Evolutionary conservation across 2,329 filamentous ascomycete genomes (phyloP).

Genomic region (Paraphaeosphaeria sporulosa): DNA sequence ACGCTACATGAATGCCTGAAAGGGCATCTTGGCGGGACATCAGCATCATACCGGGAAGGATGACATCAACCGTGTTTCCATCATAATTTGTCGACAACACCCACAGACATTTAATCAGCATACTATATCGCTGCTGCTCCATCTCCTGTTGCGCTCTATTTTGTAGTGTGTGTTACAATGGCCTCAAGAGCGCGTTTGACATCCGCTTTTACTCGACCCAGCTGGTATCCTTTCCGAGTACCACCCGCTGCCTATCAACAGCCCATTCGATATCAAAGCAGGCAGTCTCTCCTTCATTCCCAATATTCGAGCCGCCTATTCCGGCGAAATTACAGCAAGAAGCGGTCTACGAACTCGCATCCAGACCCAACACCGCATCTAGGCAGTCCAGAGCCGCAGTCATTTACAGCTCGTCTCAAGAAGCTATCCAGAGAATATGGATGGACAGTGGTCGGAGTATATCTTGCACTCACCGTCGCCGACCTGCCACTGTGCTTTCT

Average conservation of each 20-base stretch:
- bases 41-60: neutral
- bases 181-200: neutral
- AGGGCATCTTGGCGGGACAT: neutral
- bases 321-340: slow-evolving; percentile 5
- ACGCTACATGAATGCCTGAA: slow-evolving; percentile 2
- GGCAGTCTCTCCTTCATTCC: neutral
- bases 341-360: neutral
- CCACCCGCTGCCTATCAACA: neutral
- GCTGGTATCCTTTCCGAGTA: slow-evolving; percentile 3
- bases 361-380: slow-evolving; percentile 39
- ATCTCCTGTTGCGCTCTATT: neutral
- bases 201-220: neutral
- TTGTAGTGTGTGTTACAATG: neutral
- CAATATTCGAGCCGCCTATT: neutral
- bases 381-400: slow-evolving; percentile 36
- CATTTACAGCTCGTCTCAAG: slow-evolving; percentile 72
- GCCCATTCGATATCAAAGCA: neutral
- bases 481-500: slow-evolving; percentile 95
- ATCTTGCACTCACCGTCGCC: slow-evolving; percentile 77
- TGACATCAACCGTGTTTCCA: slow-evolving; percentile 10
- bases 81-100: neutral
- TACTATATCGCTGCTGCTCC: neutral
- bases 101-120: neutral
- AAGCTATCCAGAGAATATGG: slow-evolving; percentile 89
- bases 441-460: slow-evolving; percentile 88